Evolutionary conservation across 768 basidiomycete species (phyloP), one percentile per base, ranked within the genome.

Genomic region (Mycena haematopus): DNA sequence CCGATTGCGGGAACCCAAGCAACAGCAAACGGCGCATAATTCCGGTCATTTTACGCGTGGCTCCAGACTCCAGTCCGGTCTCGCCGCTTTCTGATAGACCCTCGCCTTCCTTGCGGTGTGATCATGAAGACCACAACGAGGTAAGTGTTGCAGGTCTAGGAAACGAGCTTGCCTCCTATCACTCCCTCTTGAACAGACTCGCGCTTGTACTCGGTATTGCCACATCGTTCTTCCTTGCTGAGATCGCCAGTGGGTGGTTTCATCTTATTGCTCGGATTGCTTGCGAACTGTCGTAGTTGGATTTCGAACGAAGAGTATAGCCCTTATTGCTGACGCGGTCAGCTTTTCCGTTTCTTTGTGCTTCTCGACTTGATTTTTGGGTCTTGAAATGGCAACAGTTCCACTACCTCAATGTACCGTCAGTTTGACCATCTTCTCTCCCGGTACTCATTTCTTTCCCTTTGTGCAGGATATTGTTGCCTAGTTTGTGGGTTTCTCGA

Each of bases 301-400:
- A 13, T 83, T 86, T 69, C 79, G 78, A 47, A 86, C 84, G 0
- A 82, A 78, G 68, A 83, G 83, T 74, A 70, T 85, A 17, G 84
- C 84, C 35, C 73, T 86, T 53, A 82, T 85, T 71, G 84, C 83
- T 61, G 84, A 86, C 72, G 84, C 84, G 38, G 83, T 84, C 47
- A 65, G 83, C 79, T 24, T 14, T 31, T 25, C 5, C 22, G 17
- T 52, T 49, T 55, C 46, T 44, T 22, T 17, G 49, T 56, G 56
- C 27, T 63, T 45, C 44, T 19, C 45, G 11, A 10, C 25, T 29
- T 51, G 36, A 58, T 42, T 56, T 42, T 56, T 52, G 31, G 42
- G 33, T 53, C 62, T 61, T 47, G 52, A 24, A 66, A 59, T 56
- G 59, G 19, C 44, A 51, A 24, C 60, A 84, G 83, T 85, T 85